Base-by-base conservation (phyloP, 805 yeast genomes). In the Kurtzmaniella fragi region DNA sequence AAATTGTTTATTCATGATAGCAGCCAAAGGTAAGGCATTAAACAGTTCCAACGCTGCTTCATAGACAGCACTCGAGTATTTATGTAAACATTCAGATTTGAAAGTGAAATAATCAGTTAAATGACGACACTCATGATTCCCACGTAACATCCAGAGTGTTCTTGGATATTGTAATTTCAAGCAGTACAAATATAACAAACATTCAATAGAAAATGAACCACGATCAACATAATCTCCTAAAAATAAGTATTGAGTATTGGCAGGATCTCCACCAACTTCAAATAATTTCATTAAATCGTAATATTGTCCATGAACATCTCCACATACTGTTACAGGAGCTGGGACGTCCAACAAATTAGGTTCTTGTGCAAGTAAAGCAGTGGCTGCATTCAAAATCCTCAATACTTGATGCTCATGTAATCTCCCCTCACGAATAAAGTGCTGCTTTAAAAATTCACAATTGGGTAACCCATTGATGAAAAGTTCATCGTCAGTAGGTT, bases 241-340 rank as follows among this genome's bases (percentile, higher is more conserved):
- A 53, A 91, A 90, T 39, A 90, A 66, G 57, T 87, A 91, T 14
- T 84, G 73, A 1, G 95, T 82, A n/a, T 56, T 62, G 12, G 64
- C 70, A 10, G 97, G 96, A 54, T 83, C 81, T 2, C 98, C 98
- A 30, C 96, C 95, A 13, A 89, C 91, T 57, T 91, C 97, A 54
- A 91, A 86, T 32, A 91, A 66, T 61, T 90, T 89, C 77, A 90
- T 71, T 49, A 91, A 70, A 60, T 91, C 99, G 59, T 76, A 90
- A 59, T 77, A 88, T 60, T 91, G 98, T 13, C 99, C 99, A 61
- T 91, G 98, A n/a, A 90, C 75, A 62, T 91, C 98, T 41, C 99
- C 99, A 65, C 97, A 89, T 2, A 91, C 89, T 0, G 96, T 90
- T 2, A 91, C 86, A 1, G 98, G 99, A 0, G 96, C 95, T 2